Conservation (phyloP, 495 filamentous ascomycete genomes). For the Clavariopsis aquatica region DNA sequence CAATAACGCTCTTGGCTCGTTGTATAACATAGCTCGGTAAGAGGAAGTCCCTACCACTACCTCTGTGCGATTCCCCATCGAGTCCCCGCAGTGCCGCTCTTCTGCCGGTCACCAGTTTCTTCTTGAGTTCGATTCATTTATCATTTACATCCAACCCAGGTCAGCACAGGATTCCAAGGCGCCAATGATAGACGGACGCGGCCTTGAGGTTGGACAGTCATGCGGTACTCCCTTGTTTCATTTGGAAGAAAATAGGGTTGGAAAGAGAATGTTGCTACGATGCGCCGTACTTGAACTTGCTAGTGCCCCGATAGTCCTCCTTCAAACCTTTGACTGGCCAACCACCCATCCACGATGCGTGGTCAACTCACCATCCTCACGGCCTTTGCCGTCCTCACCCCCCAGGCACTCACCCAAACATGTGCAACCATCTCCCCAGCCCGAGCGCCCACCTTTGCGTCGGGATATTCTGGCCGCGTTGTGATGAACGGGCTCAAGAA, state of each 20-base stretch:
- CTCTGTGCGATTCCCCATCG: background rate
- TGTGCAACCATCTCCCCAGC: conserved; percentile 26
- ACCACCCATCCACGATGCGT: background rate
- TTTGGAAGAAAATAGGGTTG: background rate
- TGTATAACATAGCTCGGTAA: background rate
- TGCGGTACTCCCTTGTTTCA: background rate
- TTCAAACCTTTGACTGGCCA: no score
- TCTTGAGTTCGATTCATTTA: background rate
- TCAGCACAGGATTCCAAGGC: background rate
- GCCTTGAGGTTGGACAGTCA: background rate
- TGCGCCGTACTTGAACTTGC: no score
- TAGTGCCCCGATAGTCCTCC: no score
- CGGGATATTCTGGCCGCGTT: conserved; percentile 58
- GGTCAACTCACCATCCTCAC: background rate
- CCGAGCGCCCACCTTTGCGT: conserved; percentile 9
- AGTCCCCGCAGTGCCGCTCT: background rate
- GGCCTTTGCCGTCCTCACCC: conserved; percentile 10
- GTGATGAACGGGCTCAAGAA: conserved; percentile 53
- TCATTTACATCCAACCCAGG: background rate
- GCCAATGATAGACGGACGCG: background rate
- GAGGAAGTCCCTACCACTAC: background rate
- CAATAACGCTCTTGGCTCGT: background rate
- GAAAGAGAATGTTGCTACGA: background rate
- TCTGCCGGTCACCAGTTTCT: background rate
- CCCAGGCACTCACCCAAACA: conserved; percentile 10